Conservation (phyloP, 768 basidiomycete species). For the Postia placenta region DNA sequence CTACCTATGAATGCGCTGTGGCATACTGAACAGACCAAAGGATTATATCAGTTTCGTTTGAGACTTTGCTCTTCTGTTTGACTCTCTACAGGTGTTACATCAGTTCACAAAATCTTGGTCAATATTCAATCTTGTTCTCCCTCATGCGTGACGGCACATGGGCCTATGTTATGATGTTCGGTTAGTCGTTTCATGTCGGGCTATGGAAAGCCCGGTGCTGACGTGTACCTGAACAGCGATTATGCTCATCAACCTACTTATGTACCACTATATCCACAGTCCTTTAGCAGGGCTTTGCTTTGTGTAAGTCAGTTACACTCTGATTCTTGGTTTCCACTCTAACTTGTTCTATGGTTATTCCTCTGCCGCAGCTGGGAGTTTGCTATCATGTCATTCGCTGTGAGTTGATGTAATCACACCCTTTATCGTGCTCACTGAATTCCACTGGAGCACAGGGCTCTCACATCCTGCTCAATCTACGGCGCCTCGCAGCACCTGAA, state of each 20-base stretch:
- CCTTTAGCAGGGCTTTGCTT: constrained; percentile 13
- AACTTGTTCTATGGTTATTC: background rate
- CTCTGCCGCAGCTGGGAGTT: constrained; percentile 8
- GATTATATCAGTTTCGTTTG: constrained; percentile 7
- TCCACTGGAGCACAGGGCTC: background rate
- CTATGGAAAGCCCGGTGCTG: background rate
- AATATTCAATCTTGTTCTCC: background rate
- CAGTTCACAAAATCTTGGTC: background rate
- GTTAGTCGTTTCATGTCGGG: background rate
- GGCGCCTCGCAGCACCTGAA: background rate
- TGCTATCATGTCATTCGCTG: constrained; percentile 11
- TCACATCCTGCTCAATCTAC: constrained; percentile 9
- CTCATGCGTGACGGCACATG: constrained; percentile 11
- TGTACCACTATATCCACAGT: constrained; percentile 13
- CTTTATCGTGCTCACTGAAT: background rate
- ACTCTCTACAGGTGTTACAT: constrained; percentile 7
- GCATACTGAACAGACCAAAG: background rate
- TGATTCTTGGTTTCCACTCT: too few species aligned
- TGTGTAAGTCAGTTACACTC: constrained; percentile 2
- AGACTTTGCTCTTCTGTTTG: constrained; percentile 9
- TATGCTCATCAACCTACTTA: constrained; percentile 15
- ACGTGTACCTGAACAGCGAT: constrained; percentile 5
- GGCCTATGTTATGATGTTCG: constrained; percentile 11
- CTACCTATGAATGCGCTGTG: too few species aligned
- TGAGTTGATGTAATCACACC: background rate